Conservation (phyloP, 768 basidiomycete genomes). For the Mycena leptocephala region DNA sequence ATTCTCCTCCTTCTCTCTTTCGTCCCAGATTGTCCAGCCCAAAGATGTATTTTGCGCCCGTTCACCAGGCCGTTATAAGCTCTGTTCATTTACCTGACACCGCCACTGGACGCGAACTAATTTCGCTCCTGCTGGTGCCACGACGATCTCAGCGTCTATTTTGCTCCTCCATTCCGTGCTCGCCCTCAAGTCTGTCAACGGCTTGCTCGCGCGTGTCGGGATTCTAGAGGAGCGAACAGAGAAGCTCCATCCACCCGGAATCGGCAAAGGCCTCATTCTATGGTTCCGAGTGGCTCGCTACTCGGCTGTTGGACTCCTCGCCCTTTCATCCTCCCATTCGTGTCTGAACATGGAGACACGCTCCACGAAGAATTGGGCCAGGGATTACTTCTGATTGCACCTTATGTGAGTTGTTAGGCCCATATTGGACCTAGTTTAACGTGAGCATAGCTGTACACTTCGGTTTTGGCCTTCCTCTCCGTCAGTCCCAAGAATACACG, state of each 20-base stretch:
- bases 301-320: conserved; percentile 64
- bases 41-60: too few relatives aligned
- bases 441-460: conserved; percentile 55
- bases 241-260: not conserved
- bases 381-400: conserved; percentile 20
- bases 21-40: too few relatives aligned
- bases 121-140: not conserved
- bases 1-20: too few relatives aligned
- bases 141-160: not conserved
- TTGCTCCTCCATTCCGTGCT: not conserved
- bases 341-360: conserved; percentile 33
- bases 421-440: not conserved
- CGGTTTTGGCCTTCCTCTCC: conserved; percentile 58
- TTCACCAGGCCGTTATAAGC: too few relatives aligned
- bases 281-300: conserved; percentile 62
- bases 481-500: conserved; percentile 55
- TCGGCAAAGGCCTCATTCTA: conserved; percentile 52
- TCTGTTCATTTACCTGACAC: too few relatives aligned
- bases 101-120: not conserved
- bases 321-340: conserved; percentile 60
- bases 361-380: not conserved
- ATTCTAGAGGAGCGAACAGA: not conserved
- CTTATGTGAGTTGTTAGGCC: conserved; percentile 12
- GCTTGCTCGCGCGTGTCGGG: not conserved
- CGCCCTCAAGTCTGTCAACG: not conserved